Evolutionary conservation across 331 rosid genomes (phyloP).

Genomic region (Malus hybrid): DNA sequence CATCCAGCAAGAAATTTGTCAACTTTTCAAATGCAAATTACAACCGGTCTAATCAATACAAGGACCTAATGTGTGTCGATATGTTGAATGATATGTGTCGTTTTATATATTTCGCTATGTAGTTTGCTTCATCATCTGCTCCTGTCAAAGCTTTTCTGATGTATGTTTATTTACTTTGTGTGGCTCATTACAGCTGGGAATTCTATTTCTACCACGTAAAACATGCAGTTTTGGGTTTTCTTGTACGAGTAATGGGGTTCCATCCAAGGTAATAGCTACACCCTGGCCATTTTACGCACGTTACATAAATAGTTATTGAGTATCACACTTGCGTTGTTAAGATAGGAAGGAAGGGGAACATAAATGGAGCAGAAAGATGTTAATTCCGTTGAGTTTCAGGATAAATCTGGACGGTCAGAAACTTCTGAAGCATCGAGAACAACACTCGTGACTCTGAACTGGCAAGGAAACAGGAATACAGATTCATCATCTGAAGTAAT

Average conservation of each 20-base stretch:
- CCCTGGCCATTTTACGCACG: neutral
- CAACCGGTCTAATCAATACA: too few species aligned
- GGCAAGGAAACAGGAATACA: conserved; percentile 25
- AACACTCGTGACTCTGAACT: conserved; percentile 50
- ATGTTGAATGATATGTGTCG: neutral
- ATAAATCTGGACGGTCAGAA: too few species aligned
- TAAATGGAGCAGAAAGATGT: neutral
- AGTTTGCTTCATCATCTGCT: neutral
- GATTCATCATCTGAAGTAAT: conserved; percentile 39
- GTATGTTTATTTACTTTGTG: neutral
- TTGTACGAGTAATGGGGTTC: conserved; percentile 40
- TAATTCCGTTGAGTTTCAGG: conserved; percentile 12
- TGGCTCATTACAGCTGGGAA: conserved; percentile 55
- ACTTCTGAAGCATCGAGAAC: conserved; percentile 28
- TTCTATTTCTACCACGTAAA: conserved; percentile 65
- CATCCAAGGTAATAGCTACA: conserved; percentile 38
- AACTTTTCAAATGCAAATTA: too few species aligned
- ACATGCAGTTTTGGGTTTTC: conserved; percentile 44
- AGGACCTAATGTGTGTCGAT: neutral
- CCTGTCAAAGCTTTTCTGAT: neutral
- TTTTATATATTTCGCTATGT: neutral
- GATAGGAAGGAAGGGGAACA: neutral
- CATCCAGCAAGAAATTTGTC: too few species aligned
- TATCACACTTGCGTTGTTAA: neutral
- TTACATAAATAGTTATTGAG: too few species aligned